A percentile compares a stretch with the other conserved stretches of the same genome.
These are phyloP conservation scores for Galerina sulciceps DNA, from an alignment of 768 basidiomycete genomes.

Conservation along the genomic window DNA sequence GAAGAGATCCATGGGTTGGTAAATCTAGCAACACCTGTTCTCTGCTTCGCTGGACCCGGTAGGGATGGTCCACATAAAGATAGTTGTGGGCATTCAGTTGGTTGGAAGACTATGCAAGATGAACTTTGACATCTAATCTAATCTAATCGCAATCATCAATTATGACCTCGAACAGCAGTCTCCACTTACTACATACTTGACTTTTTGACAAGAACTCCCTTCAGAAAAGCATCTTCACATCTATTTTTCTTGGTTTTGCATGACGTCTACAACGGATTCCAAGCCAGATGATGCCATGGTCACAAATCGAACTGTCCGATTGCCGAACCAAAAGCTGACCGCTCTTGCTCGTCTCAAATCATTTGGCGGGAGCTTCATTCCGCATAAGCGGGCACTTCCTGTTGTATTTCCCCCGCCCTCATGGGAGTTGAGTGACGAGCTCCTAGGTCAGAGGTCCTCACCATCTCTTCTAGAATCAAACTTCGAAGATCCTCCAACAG, in stretches of 20 bases:
- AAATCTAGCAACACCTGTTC: slow-evolving; percentile 31
- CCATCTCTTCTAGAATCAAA: slow-evolving; percentile 24
- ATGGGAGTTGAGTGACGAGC: slow-evolving; percentile 45
- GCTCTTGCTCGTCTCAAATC: slow-evolving; percentile 41
- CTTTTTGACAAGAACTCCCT: background rate
- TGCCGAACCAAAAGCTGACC: slow-evolving; percentile 38
- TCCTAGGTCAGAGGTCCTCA: slow-evolving; percentile 16
- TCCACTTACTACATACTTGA: no score
- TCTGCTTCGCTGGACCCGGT: slow-evolving; percentile 44
- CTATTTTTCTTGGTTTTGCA: background rate
- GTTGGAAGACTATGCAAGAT: slow-evolving; percentile 37
- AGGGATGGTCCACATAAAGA: slow-evolving; percentile 32
- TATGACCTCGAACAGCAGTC: background rate
- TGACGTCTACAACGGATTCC: slow-evolving; percentile 10
- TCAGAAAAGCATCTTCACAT: background rate
- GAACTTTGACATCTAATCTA: slow-evolving; percentile 21
- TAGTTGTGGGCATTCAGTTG: slow-evolving; percentile 46
- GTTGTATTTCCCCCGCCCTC: slow-evolving; percentile 49
- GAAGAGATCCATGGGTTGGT: slow-evolving; percentile 6
- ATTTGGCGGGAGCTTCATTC: slow-evolving; percentile 29
- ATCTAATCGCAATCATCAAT: slow-evolving; percentile 12
- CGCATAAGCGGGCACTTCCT: slow-evolving; percentile 14
- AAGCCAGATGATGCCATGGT: slow-evolving; percentile 4
- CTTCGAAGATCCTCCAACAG: slow-evolving; percentile 17
- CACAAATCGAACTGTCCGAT: slow-evolving; percentile 3